Evolutionary conservation across 176 grass and related monocot genomes (phyloP).

Genomic region (Bolboschoenus planiculmis): DNA sequence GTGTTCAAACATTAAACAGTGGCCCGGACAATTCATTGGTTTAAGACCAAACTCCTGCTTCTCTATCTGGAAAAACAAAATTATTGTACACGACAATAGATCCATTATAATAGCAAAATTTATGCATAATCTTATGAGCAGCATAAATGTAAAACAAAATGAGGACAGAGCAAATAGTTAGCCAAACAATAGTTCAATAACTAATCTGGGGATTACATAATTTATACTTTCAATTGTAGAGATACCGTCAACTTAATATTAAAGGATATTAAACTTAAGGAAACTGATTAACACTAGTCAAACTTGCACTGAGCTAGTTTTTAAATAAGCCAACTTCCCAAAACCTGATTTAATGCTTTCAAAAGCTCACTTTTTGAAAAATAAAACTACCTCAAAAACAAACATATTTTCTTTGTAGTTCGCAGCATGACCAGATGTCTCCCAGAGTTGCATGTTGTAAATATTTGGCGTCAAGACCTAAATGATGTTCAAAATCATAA

Average conservation of each 20-base stretch:
- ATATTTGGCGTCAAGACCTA: constrained; percentile 94
- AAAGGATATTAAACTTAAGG: background rate
- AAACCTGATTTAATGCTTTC: background rate
- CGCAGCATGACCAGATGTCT: constrained; percentile 92
- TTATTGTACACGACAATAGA: background rate
- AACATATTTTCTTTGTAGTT: constrained; percentile 99
- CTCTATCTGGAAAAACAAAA: constrained; percentile 52
- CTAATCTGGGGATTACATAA: background rate
- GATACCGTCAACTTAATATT: background rate
- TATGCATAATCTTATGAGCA: background rate
- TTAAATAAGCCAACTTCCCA: background rate
- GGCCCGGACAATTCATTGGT: constrained; percentile 99
- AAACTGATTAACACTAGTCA: background rate
- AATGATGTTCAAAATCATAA: constrained; percentile 2
- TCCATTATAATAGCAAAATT: background rate
- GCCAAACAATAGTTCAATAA: background rate
- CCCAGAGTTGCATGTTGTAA: constrained; percentile 99
- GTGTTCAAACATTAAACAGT: constrained; percentile 97
- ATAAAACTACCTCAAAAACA: constrained; percentile 72
- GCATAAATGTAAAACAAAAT: background rate
- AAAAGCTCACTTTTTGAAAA: background rate
- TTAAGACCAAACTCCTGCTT: constrained; percentile 99
- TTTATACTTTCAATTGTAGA: background rate
- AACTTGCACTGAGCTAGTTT: background rate
- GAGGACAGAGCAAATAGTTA: background rate